Base-by-base conservation (phyloP, 2,329 filamentous ascomycete species). In the Dendryphion nanum region DNA sequence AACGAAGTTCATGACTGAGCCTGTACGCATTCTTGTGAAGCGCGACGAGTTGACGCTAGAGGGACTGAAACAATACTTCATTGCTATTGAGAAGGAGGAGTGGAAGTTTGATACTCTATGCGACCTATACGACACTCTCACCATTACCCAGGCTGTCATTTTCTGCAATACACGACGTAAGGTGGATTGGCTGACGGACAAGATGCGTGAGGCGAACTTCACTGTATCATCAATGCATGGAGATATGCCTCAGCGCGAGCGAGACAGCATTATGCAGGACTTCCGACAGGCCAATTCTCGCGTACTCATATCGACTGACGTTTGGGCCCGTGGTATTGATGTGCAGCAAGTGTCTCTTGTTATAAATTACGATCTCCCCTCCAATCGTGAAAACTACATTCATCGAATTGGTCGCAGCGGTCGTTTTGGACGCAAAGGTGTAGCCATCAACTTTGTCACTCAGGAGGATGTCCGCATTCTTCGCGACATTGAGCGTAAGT, bases 101-200 rank as follows among this genome's bases (percentile, higher is more conserved):
- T 98, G 93, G 93, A 98, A 98, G 70, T 95, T 98, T 56, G 93
- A 98, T 67, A 98, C 93, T 3, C 82, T 98, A 4, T 97, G 89
- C 69, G 93, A 98, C 72, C 83, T 98, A 41, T 98, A 98, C 77
- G 93, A 98, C 67, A 97, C 93, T 10, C 79, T 98, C 30, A 98
- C 93, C 38, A 97, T 98, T 63, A 97, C 93, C 13, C 93, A 97
- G 73, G 93, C 93, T 31, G 93, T 98, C 66, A 98, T 98, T 66
- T 98, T 98, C 78, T 98, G 93, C 79, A 98, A 98, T 72, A 98
- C 93, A 5, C 85, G 93, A 52, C 83, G 93, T 68, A 98, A 98
- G 86, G 93, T 98, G 37, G 93, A 98, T 68, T 98, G 93, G 93
- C 75, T 98, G 43, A 97, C 93, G 4, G 93, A 98, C 73, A 98